Evolutionary conservation across 2,329 filamentous ascomycete genomes (phyloP), one percentile per base, ranked within the genome.

Genomic region (Sporothrix euskadiensis): DNA sequence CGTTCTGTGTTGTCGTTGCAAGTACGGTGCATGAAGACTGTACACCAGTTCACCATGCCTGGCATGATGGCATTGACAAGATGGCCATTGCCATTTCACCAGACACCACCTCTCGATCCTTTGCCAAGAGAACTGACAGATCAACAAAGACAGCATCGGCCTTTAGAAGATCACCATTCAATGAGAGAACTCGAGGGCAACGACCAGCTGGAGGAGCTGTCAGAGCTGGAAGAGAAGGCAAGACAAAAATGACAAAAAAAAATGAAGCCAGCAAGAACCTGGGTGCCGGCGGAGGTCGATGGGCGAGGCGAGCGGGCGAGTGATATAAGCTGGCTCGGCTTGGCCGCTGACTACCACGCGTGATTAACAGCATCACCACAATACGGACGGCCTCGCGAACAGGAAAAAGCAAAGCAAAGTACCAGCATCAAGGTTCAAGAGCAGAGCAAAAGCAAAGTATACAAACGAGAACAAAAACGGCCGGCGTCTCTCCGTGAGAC

Each of bases 401-500:
- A 65, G 35, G 10, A 41, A 41, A 41, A 65, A 65, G 59, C 32
- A 65, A 65, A 30, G 32, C 26, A 44, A 44, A 65, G 35, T 8
- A 61, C 41, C 9, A 12, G 10, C 61, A 65, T 19, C 65, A 68
- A 22, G 52, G 22, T 22, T 26, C 9, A 35, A 14, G 65, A 30
- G 22, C n/a, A 56, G 12, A 44, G 10, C 39, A 30, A 22, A 44
- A 65, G 61, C 14, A 32, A 9, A n/a, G 26, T 12, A 30, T 12
- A 30, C 19, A 49, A 19, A 30, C n/a, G 16, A 52, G 35, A 52
- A 22, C 44, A 69, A 49, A n/a, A 54, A 69, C 6, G 32, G 19
- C 49, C 49, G 66, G 47, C 49, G 49, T 69, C 19, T 39, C 30
- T 30, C 47, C 32, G 66, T 69, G 68, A 70, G 49, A 70, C 68